A percentile compares a stretch with the other conserved stretches of the same genome.
Conservation (phyloP, 495 filamentous ascomycete genomes). For the Cryomyces antarcticus region DNA sequence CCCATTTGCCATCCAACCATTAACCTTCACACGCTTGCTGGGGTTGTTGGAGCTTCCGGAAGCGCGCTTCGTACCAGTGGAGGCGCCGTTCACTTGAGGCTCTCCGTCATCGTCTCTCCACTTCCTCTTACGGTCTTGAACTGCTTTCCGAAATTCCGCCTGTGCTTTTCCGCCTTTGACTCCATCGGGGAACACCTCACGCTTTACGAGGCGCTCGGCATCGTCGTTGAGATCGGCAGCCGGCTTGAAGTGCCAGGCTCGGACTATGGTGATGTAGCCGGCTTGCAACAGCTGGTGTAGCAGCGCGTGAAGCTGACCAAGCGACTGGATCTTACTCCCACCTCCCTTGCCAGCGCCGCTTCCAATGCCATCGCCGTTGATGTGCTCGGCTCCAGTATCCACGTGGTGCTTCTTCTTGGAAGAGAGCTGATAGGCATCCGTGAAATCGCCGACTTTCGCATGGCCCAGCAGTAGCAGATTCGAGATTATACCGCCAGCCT, state of each 20-base stretch:
- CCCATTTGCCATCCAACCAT: too few relatives aligned
- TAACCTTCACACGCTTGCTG: conserved; percentile 8
- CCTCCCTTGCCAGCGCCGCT: conserved; percentile 8
- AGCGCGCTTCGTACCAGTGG: too few relatives aligned
- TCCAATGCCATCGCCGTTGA: conserved; percentile 10
- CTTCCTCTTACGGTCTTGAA: conserved; percentile 36
- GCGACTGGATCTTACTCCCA: neutral
- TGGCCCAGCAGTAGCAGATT: conserved; percentile 62
- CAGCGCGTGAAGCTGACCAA: conserved; percentile 21
- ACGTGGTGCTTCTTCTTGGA: conserved; percentile 4
- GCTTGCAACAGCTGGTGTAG: conserved; percentile 26
- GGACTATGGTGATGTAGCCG: conserved; percentile 28
- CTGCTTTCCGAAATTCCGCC: conserved; percentile 16
- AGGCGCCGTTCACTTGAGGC: too few relatives aligned
- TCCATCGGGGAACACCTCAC: conserved; percentile 13
- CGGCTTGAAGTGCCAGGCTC: conserved; percentile 30
- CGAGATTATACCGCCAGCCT: conserved; percentile 49
- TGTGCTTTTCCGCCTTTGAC: conserved; percentile 14
- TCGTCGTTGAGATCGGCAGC: conserved; percentile 28
- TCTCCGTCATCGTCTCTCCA: conserved; percentile 31
- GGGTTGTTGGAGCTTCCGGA: too few relatives aligned
- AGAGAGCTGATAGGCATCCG: conserved; percentile 17
- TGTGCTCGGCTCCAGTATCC: conserved; percentile 3
- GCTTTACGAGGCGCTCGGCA: conserved; percentile 23
- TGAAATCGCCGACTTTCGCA: conserved; percentile 49